Evolutionary conservation across 2,329 filamentous ascomycete species (phyloP), one percentile per base, ranked within the genome.

Genomic region (Aspergillus texensis): DNA sequence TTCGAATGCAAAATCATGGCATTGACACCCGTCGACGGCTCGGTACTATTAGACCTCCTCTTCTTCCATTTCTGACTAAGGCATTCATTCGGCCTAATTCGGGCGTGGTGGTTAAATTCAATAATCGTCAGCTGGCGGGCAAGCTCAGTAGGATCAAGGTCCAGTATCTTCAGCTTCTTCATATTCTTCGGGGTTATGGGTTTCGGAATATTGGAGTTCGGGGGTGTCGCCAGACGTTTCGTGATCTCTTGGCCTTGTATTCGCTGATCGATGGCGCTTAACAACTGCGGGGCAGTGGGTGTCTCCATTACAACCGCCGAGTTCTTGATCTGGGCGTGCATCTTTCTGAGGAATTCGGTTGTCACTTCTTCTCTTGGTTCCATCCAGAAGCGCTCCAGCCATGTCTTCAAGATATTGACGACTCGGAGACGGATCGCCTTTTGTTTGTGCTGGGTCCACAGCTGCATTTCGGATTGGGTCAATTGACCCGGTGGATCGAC

Each of bases 361-460:
- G 91, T 94, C 4, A 61, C 63, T 34, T 53, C 57, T 6, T 60
- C 92, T 66, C 89, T 87, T 58, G 92, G 91, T 75, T 97, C 94
- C 90, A 96, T 94, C 94, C 94, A 98, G 78, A 94, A 97, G 70
- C 90, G 92, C 73, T 97, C 94, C 67, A 98, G 93, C 94, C 94
- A 98, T 78, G 88, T 94, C 83, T 96, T 97, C 46, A 98, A 81
- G 65, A 97, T 96, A 73, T 97, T 97, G 67, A 98, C 91, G 2
- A 97, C 93, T 41, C 94, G 88, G 79, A 97, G 93, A 28, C 93
- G 88, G 62, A 97, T 96, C 8, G 91, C 89, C 72, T 94, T 96
- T 76, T 96, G 93, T 80, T 96, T 97, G 89, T 58, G 88, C 72
- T 94, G 91, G 46, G 90, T 87, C 94, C 60, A 62, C 9, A 43